phyloP scores from a whole-genome alignment of 441 rosid genomes.

The Jatropha multifida region DNA sequence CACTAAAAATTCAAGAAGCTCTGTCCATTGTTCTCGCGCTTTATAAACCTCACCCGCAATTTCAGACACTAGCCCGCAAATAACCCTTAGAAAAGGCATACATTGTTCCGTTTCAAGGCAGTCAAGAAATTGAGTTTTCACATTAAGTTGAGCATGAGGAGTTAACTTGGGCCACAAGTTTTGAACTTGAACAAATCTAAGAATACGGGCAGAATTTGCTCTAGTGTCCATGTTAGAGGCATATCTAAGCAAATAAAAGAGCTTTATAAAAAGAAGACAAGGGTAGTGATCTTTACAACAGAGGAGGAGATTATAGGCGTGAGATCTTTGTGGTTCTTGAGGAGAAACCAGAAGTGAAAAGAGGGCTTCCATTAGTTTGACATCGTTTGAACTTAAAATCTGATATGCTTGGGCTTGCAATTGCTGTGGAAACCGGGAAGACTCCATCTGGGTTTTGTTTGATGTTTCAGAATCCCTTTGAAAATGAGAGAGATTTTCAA shows the following conservation, averaged over 20 bases:
- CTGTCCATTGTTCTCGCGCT: slow-evolving; percentile 11
- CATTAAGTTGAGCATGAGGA: background rate
- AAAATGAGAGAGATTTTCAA: background rate
- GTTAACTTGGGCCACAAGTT: slow-evolving; percentile 23
- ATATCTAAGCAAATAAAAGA: slow-evolving; percentile 1
- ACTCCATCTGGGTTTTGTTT: background rate
- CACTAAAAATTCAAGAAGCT: slow-evolving; percentile 10
- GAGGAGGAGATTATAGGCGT: slow-evolving; percentile 9
- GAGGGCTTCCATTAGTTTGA: slow-evolving; percentile 12
- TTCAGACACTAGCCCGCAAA: slow-evolving; percentile 7
- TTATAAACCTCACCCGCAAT: slow-evolving; percentile 3
- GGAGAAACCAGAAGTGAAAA: background rate
- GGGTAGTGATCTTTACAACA: slow-evolving; percentile 12
- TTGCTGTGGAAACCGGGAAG: background rate
- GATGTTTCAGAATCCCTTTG: background rate
- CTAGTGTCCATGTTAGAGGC: slow-evolving; percentile 2
- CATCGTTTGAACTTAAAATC: slow-evolving; percentile 7
- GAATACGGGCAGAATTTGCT: slow-evolving; percentile 4
- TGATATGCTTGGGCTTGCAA: background rate
- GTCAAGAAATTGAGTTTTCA: slow-evolving; percentile 10
- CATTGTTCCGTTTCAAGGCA: slow-evolving; percentile 3
- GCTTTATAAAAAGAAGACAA: slow-evolving; percentile 1
- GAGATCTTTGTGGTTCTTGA: slow-evolving; percentile 12
- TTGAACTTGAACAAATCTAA: background rate
- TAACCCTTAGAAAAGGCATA: slow-evolving; percentile 1